Evolutionary conservation across 2,329 filamentous ascomycete genomes (phyloP), one percentile per base, ranked within the genome.

Genomic region (Apiospora rasikravindrae): DNA sequence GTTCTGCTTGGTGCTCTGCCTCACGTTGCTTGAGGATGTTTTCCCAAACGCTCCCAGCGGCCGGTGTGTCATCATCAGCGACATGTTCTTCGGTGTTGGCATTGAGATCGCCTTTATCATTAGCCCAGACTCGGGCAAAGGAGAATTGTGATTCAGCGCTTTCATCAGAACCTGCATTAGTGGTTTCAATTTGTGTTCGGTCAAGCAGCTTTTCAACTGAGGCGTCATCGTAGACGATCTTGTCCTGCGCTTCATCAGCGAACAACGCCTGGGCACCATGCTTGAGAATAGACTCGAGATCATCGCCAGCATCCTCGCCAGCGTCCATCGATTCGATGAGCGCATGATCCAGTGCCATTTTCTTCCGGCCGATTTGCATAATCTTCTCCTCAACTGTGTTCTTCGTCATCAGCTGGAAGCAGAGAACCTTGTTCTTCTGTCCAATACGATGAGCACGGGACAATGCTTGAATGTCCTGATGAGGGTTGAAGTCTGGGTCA

Each of bases 401-500:
- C 73, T 95, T 93, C 1, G 95, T 98, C 86, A 98, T 94, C 0
- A 99, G 85, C 80, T 98, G 96, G 78, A 98, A 98, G 75, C 97
- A 97, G 1, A 99, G 87, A 0, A 99, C 96, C 77, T 97, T 98
- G 76, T 96, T 95, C 82, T 95, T 94, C 82, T 99, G 97, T 0
- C 97, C 97, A 74, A 99, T 98, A 37, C 96, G 92, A 82, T 99
- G 96, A 24, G 96, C 96, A 75, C 97, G 91, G 42, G 96, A 97
- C 42, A 99, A 87, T 0, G 96, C 96, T 81, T 99, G 96, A 53
- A 99, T 93, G 78, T 99, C 97, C 82, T 99, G 96, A 79, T 99
- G 96, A 0, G 96, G 96, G 74, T 99, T 99, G 86, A 97, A 98
- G 79, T 99, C 96, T 0, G 94, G 94, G 77, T 99, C 95, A 76